Base-by-base conservation (phyloP, 495 filamentous ascomycete genomes). In the Letharia lupina region DNA sequence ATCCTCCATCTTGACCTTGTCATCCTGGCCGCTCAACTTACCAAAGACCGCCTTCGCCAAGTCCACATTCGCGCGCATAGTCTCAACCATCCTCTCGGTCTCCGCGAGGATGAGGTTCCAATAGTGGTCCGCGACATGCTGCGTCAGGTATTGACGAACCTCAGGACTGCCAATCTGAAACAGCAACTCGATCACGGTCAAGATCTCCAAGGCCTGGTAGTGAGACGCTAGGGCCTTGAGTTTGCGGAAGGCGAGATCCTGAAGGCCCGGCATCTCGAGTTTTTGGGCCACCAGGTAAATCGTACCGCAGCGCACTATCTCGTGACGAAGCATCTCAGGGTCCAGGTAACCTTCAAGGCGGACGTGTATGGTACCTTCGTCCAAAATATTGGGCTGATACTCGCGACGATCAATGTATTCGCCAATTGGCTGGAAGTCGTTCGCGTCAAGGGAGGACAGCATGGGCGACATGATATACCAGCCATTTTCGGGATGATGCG, bases 231-330 rank as follows among this genome's bases (percentile, higher is more conserved):
- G 58, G n/a, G 48, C 65, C 20, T 65, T 69, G 15, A 71, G 39
- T 44, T 71, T 71, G 40, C 65, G 62, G 57, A 65, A 57, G 13
- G 62, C 61, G 39, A 71, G 60, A 23, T 40, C 35, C 44, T 69
- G 70, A 16, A 71, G 61, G 20, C 63, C 67, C 6, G 62, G 40
- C 58, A 71, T 45, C 11, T 71, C 67, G 16, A 71, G 50, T n/a
- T 33, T 35, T 6, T 23, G 54, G 16, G 67, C 67, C 8, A 65
- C 18, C 6, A n/a, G 28, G 16, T 69, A 69, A 3, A 69, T 45
- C 6, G 31, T 48, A 8, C 37, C 67, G 52, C 65, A 69, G 28
- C 65, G 68, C 4, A 62, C n/a, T 7, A 61, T 39, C 50, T 67
- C 63, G 8, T 39, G 16, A 1, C 52, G 48, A 3, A 41, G 12